A percentile compares a stretch with the other conserved stretches of the same genome.
These are phyloP conservation scores for Alnus rubra DNA, from an alignment of 306 rosid species.

Conservation along the genomic window DNA sequence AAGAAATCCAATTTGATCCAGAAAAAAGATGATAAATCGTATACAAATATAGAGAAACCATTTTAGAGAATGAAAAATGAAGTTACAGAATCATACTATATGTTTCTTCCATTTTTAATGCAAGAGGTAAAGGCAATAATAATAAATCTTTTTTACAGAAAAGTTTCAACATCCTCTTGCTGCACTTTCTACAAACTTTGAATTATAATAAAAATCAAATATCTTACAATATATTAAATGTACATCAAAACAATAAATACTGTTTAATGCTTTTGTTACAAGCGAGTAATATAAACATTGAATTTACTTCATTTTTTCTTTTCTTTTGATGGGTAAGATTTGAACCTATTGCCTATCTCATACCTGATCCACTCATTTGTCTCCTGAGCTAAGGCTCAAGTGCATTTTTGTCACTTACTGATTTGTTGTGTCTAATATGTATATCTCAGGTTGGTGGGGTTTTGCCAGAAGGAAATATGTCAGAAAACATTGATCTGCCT, in stretches of 20 bases:
- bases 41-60: background rate
- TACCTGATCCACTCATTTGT: background rate
- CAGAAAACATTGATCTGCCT: background rate
- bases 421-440: background rate
- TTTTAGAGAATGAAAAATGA: background rate
- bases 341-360: background rate
- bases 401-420: background rate
- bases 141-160: background rate
- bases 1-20: constrained; percentile 13
- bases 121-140: background rate
- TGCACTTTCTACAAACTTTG: background rate
- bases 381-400: background rate
- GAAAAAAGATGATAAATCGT: background rate
- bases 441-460: constrained; percentile 23
- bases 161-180: background rate
- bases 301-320: background rate
- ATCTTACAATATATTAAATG: background rate
- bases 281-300: background rate
- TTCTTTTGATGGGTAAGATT: background rate
- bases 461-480: constrained; percentile 3
- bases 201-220: background rate
- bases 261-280: too few species aligned
- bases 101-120: background rate
- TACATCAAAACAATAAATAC: background rate
- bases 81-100: background rate